Base-by-base conservation (phyloP, 2,329 filamentous ascomycete genomes). In the Fusarium decemcellulare region DNA sequence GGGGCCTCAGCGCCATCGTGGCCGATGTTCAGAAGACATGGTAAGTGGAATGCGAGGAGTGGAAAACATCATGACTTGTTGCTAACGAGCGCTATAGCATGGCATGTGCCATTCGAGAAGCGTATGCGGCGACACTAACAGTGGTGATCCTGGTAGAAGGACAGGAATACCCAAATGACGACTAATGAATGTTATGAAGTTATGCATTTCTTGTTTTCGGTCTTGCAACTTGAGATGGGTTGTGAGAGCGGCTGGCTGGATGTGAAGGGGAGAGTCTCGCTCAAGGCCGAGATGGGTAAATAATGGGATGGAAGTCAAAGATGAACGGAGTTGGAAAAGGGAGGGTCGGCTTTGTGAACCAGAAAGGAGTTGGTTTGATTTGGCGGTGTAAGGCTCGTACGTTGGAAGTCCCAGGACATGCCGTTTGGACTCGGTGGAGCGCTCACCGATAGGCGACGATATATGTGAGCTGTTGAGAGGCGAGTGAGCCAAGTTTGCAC, bases 21-120 rank as follows among this genome's bases (percentile, higher is more conserved):
- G 91, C 91, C 9, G 90, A 93, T 77, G 77, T 93, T 55, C 82
- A 86, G 62, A 88, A 86, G 80, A 93, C 92, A 15, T 94, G 88
- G 87, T 89, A 73, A 78, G 87, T 83, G 50, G 18, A 54, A 53
- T 37, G 8, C 16, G 30, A 23, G 23, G 36, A 37, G 40, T 14
- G 15, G 18, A 18, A n/a, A 36, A 7, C 10, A 2, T 36, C 42
- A 53, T n/a, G 47, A 36, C 46, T 44, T 15, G 4, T 59, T 54
- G 63, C 61, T 72, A 54, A 73, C 51, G 23, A 16, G 52, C 44
- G n/a, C 46, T 57, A 27, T 58, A 90, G 90, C 79, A 88, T 93
- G 85, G 87, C 91, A 15, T 94, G 92, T 77, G 90, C 91, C 10
- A 90, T 94, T 62, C 84, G 92, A 64, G 92, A 93, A 78, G 91